Evolutionary conservation across 176 grass and related monocot species (phyloP).

Genomic region (Aegilops umbellulata): DNA sequence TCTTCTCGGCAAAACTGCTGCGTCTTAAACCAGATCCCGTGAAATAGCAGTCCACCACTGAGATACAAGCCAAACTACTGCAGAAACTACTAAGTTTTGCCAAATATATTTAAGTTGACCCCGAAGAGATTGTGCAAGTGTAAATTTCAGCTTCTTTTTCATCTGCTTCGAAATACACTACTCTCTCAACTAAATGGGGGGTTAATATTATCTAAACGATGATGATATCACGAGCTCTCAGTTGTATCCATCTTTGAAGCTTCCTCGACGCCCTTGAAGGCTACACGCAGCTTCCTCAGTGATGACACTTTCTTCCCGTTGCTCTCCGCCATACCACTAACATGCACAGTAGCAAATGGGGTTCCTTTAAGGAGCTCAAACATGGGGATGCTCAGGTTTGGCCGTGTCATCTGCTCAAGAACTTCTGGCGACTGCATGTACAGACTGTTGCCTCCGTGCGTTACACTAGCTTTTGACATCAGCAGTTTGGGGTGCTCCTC

Average conservation of each 20-base stretch:
- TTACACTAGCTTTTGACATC: slow-evolving; percentile 79
- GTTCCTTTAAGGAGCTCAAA: slow-evolving; percentile 65
- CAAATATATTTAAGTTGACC: background rate
- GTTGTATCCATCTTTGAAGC: slow-evolving; percentile 61
- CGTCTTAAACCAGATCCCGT: background rate
- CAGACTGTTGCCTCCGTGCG: slow-evolving; percentile 65
- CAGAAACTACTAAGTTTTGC: background rate
- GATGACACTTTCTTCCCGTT: slow-evolving; percentile 73
- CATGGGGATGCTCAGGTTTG: slow-evolving; percentile 57
- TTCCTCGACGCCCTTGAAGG: slow-evolving; percentile 54
- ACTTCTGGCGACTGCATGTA: slow-evolving; percentile 93
- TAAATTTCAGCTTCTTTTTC: background rate
- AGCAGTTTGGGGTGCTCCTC: slow-evolving; percentile 60
- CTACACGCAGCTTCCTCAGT: slow-evolving; percentile 70
- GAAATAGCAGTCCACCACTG: background rate
- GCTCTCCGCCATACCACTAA: slow-evolving; percentile 58
- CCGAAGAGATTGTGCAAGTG: background rate
- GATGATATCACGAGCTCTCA: slow-evolving; percentile 24
- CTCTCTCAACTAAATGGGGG: slow-evolving; percentile 2
- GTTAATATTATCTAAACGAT: slow-evolving; percentile 3
- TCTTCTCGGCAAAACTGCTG: background rate
- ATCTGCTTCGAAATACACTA: slow-evolving; percentile 16
- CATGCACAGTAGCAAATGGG: slow-evolving; percentile 54
- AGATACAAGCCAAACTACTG: background rate
- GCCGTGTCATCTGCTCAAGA: slow-evolving; percentile 81